Base-by-base conservation (phyloP, 176 grass and related monocot genomes). In the Luzula sylvatica region DNA sequence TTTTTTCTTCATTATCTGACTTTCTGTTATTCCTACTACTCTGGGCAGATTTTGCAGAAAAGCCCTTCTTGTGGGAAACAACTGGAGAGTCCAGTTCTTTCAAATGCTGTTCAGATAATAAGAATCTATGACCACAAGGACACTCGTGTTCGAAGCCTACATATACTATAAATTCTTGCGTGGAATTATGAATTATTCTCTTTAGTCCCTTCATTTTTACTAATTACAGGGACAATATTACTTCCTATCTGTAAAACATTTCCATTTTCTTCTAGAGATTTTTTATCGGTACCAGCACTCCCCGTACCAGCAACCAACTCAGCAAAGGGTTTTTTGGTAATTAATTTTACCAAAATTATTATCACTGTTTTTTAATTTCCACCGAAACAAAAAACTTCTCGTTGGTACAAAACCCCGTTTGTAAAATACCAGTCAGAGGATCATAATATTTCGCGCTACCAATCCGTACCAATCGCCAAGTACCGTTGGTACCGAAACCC, bases 401-500 rank as follows among this genome's bases (percentile, higher is more conserved):
- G 42, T 46, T 76, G 15, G 58, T 73, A 58, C 67, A 76, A 76
- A 96, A 96, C 8, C 90, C 90, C 39, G 45, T 83, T 79, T 96
- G 90, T 53, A 96, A 78, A 40, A 96, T 64, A 24, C 90, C 90
- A 68, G 88, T 96, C 55, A 74, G 63, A 52, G 80, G 65, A 39
- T 96, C 86, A 74, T 96, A 89, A 77, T 96, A 96, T 61, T 54
- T 87, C 75, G 84, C 73, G 47, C 84, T 80, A 76, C 83, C 90
- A 47, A 96, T 74, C 7, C 84, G 90, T 64, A 86, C 73, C 71
- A 96, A 68, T 28, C 59, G 55, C 90, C 90, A 96, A 54, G 70
- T 75, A 20, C 57, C 73, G 53, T 53, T 51, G 46, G 69, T 63
- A 73, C 66, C 20, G 5, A 17, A 58, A 62, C 66, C 65, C 20